Evolutionary conservation across 805 yeast species (phyloP).

Genomic region (Metschnikowia orientalis): DNA sequence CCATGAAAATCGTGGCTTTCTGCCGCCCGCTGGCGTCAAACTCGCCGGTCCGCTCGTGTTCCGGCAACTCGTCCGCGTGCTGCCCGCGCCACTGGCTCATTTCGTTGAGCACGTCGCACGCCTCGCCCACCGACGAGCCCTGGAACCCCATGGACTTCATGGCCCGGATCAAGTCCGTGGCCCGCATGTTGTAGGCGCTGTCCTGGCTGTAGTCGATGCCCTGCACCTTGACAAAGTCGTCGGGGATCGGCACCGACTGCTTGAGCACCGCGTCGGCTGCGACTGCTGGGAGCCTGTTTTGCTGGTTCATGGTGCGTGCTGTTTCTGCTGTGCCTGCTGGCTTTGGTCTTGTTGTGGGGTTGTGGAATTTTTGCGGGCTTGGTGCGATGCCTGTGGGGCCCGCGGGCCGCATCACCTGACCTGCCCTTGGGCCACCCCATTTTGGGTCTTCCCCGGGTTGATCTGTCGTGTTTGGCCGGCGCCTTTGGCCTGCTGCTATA

Average conservation of each 20-base stretch:
- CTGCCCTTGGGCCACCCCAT: too few relatives aligned
- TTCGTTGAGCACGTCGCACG: constrained; percentile 86
- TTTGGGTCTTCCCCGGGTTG: too few relatives aligned
- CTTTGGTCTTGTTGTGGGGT: too few relatives aligned
- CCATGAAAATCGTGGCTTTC: constrained; percentile 88
- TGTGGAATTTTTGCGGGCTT: too few relatives aligned
- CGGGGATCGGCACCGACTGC: constrained; percentile 82
- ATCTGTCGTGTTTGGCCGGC: too few relatives aligned
- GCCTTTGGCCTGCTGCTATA: too few relatives aligned
- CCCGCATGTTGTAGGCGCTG: constrained; percentile 70
- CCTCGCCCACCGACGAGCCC: constrained; percentile 79
- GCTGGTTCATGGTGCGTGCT: constrained; percentile 5
- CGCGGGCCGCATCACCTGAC: too few relatives aligned
- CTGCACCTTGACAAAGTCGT: constrained; percentile 66
- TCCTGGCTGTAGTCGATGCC: constrained; percentile 89
- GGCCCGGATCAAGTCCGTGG: constrained; percentile 69
- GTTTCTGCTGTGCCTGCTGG: too few relatives aligned
- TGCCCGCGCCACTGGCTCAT: constrained; percentile 95
- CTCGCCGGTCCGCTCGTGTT: constrained; percentile 62
- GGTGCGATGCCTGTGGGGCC: too few relatives aligned
- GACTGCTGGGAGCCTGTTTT: constrained; percentile 48
- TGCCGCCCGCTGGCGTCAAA: constrained; percentile 76
- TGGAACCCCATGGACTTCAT: constrained; percentile 98
- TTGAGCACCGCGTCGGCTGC: constrained; percentile 91
- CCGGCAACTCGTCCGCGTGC: constrained; percentile 62